Conservation (phyloP, 2,329 filamentous ascomycete genomes). For the Ophidiomyces ophidiicola region DNA sequence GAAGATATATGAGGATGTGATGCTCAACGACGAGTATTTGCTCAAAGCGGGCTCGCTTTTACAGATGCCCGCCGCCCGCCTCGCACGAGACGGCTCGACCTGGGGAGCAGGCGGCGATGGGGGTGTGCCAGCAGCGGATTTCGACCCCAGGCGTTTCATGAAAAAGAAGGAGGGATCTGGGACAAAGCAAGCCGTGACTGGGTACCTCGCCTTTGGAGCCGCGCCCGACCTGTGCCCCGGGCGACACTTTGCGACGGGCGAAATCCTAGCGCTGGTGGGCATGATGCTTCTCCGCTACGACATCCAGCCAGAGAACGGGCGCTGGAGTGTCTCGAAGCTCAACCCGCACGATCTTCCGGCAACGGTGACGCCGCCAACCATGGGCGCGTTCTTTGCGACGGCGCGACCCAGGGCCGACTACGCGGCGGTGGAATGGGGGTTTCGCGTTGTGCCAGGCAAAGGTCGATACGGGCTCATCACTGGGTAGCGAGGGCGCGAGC, state of each 20-base stretch:
- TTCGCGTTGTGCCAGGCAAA: too few species aligned
- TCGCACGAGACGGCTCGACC: background rate
- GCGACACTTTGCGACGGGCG: conserved; percentile 3
- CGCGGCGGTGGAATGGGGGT: too few species aligned
- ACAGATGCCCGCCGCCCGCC: background rate
- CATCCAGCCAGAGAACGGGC: background rate
- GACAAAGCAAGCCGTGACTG: too few species aligned
- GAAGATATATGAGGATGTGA: background rate
- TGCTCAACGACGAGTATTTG: background rate
- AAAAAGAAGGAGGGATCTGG: too few species aligned
- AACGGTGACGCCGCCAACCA: too few species aligned
- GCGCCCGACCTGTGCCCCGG: conserved; percentile 1
- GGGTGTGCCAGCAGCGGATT: too few species aligned
- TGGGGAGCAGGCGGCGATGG: background rate
- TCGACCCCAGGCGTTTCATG: conserved; percentile 2
- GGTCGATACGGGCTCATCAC: too few species aligned
- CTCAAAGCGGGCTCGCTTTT: conserved; percentile 2
- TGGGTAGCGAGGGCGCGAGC: too few species aligned
- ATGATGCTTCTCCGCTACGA: conserved; percentile 3
- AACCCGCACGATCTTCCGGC: too few species aligned
- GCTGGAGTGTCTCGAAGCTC: too few species aligned
- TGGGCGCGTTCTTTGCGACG: too few species aligned
- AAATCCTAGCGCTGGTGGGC: background rate
- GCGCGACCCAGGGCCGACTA: too few species aligned
- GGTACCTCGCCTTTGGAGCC: background rate